Base-by-base conservation (phyloP, 768 basidiomycete species). In the Harrya chromipes region DNA sequence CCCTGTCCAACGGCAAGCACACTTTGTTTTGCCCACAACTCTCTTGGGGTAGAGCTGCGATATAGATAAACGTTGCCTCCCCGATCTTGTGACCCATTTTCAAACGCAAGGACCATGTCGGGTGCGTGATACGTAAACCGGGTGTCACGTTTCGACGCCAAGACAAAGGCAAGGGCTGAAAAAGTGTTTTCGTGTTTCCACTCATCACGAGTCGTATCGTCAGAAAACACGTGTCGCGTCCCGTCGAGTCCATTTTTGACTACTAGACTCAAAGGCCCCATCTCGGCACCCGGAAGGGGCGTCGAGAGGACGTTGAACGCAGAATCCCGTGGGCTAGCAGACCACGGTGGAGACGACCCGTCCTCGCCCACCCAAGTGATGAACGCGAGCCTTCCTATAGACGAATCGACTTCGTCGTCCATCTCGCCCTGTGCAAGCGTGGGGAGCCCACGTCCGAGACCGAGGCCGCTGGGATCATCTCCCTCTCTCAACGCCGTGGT, bases 41-140 rank as follows among this genome's bases (percentile, higher is more conserved):
- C 82, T 16, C 67, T 75, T 1, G 69, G 54, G 2, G 69, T 60
- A 1, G 82, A 70, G 12, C 78, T 74, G 26, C 84, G 84, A 68
- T 95, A 97, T 14, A 94, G 76, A 65, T 94, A 97, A 20, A 90
- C 76, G 58, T 97, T 95, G 3, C 88, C 87, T 21, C 86, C 84
- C 23, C 82, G 79, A 49, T 80, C 78, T 29, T 72, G 69, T 1
- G 76, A 63, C 11, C 88, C 90, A 51, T 83, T 83, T 67, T 97
- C 94, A 57, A 97, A 94, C 0, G 92, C 92, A 40, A 92, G 71
- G 2, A 90, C 83, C 6, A 75, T 76, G 37, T 73, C 65, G 1
- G 68, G 67, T 0, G 77, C 66, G 61, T 97, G 93, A 60, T 87
- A 80, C 2, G 90, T 89, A 70, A 94, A 93, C 17, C 91, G 82